Evolutionary conservation across 2,329 filamentous ascomycete species (phyloP).

Genomic region (Fusarium sp.): DNA sequence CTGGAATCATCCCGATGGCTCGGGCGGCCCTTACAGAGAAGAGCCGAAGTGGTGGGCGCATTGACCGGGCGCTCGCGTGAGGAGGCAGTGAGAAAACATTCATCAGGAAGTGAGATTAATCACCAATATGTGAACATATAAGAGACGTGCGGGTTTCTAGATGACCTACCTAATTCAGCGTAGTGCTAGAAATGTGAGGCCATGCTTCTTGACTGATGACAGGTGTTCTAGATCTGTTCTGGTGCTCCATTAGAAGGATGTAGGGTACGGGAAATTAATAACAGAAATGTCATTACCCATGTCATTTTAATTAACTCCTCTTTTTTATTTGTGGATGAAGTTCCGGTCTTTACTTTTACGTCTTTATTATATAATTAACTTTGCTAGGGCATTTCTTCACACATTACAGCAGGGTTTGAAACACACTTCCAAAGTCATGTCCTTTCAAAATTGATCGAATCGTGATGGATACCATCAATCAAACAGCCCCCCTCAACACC

Average conservation of each 20-base stretch:
- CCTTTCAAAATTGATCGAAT: background rate
- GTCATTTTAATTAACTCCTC: background rate
- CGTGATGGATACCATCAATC: background rate
- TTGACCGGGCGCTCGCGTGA: background rate
- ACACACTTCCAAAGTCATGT: background rate
- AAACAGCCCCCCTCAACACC: background rate
- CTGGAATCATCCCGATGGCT: background rate
- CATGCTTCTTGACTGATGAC: background rate
- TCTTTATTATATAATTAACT: background rate
- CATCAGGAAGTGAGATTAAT: background rate
- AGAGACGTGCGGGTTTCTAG: background rate
- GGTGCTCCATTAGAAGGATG: background rate
- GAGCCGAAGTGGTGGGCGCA: background rate
- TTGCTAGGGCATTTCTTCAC: background rate
- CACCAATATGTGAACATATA: background rate
- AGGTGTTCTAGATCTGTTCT: background rate
- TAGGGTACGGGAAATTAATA: background rate
- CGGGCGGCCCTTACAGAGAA: background rate
- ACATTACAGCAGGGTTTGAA: background rate
- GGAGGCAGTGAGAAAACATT: background rate
- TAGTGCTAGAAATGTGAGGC: background rate
- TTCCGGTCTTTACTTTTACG: background rate
- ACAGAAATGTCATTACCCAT: background rate
- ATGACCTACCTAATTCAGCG: background rate
- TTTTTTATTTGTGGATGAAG: background rate